Conservation (phyloP, 2,329 filamentous ascomycete genomes). For the Ascochyta rabiei region DNA sequence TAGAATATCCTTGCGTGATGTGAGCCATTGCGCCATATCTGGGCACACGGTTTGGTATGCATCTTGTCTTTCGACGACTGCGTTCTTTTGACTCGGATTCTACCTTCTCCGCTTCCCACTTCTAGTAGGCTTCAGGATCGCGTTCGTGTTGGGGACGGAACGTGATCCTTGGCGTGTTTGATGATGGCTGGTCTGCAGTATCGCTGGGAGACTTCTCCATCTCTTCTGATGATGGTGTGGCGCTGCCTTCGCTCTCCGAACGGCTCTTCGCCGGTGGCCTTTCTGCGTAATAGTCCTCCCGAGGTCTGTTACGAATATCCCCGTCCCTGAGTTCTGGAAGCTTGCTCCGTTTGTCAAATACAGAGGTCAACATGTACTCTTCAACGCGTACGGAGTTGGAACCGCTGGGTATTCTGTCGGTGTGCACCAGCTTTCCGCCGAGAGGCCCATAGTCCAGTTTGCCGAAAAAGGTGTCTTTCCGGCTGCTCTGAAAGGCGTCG, state of each 20-base stretch:
- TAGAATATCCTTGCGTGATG: background rate
- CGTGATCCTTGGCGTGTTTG: background rate
- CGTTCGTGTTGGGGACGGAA: background rate
- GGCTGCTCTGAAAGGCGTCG: background rate
- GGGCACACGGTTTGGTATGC: background rate
- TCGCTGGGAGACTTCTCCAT: background rate
- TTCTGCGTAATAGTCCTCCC: background rate
- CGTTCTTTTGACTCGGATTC: background rate
- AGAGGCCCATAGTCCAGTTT: background rate
- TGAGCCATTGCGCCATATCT: background rate
- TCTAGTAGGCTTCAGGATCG: constrained; percentile 3
- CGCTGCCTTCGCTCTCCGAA: background rate
- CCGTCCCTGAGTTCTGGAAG: background rate
- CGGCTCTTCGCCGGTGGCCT: background rate
- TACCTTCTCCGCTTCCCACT: constrained; percentile 1
- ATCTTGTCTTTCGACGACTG: background rate
- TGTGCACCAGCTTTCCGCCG: background rate
- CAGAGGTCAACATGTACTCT: background rate
- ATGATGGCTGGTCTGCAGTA: background rate
- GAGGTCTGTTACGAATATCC: background rate
- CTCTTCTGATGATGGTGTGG: background rate
- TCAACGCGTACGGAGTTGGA: background rate
- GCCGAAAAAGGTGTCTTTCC: background rate
- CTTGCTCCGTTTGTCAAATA: background rate
- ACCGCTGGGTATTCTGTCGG: constrained; percentile 3